Percentiles rank a stretch among this genome's conserved stretches.
phyloP scores from a whole-genome alignment of 352 stramenopile species.

The Phytophthora citricola region DNA sequence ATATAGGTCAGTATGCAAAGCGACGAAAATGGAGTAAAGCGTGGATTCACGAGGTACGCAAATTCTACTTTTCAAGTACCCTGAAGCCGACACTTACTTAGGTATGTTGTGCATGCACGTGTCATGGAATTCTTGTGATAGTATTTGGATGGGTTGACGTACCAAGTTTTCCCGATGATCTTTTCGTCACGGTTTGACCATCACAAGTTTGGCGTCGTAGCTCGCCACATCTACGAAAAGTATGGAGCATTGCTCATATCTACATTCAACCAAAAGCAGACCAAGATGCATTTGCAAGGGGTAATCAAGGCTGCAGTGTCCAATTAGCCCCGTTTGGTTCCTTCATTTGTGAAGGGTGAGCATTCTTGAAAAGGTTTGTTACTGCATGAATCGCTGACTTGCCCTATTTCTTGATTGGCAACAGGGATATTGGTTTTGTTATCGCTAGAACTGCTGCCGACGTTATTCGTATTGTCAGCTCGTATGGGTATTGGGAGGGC shows the following conservation, averaged over 20 bases:
- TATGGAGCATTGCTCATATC: slow-evolving; percentile 55
- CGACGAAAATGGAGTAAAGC: slow-evolving; percentile 35
- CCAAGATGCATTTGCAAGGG: not conserved
- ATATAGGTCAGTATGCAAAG: slow-evolving; percentile 48
- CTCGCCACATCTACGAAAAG: slow-evolving; percentile 60
- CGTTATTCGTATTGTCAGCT: slow-evolving; percentile 64
- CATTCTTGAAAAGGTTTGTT: not conserved
- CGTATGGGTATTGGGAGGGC: slow-evolving; percentile 58
- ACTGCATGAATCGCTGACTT: not conserved
- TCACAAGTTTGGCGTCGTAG: slow-evolving; percentile 60
- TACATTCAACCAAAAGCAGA: slow-evolving; percentile 22
- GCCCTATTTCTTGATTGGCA: not conserved
- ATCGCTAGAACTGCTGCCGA: slow-evolving; percentile 56
- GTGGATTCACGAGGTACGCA: slow-evolving; percentile 71
- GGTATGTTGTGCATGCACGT: no score
- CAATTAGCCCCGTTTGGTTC: slow-evolving; percentile 52
- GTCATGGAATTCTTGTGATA: slow-evolving; percentile 17
- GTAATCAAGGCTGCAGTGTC: slow-evolving; percentile 15
- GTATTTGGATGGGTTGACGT: slow-evolving; percentile 77
- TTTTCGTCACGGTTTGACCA: slow-evolving; percentile 66
- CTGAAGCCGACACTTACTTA: not conserved
- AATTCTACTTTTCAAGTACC: not conserved
- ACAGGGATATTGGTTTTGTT: slow-evolving; percentile 73
- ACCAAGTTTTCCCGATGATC: slow-evolving; percentile 71
- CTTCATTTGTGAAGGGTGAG: slow-evolving; percentile 63